Evolutionary conservation across 148 eudicot genomes (phyloP).

Genomic region (Rhododendron kiyosumense): DNA sequence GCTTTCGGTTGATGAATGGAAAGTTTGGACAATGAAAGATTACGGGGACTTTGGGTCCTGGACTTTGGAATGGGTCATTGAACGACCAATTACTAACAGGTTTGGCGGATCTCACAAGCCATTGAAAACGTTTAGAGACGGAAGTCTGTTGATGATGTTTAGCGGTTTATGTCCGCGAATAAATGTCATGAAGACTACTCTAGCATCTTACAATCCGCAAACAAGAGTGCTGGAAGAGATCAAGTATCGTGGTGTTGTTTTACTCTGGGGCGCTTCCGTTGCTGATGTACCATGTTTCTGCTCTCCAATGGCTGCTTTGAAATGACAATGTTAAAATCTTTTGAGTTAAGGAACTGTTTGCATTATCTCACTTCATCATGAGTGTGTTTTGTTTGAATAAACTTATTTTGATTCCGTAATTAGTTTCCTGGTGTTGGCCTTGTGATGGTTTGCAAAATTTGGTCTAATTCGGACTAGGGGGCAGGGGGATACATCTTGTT

Average conservation of each 20-base stretch:
- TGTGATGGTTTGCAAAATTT: neutral
- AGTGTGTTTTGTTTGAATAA: neutral
- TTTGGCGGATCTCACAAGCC: neutral
- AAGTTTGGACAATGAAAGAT: neutral
- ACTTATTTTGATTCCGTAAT: neutral
- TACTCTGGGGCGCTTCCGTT: neutral
- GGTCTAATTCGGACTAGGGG: too few relatives aligned
- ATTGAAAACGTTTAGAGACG: neutral
- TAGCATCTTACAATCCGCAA: neutral
- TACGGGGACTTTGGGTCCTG: neutral
- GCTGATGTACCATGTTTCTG: neutral
- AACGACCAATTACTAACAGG: neutral
- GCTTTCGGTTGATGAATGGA: neutral
- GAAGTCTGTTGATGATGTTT: neutral
- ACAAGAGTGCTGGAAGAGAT: neutral
- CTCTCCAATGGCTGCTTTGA: neutral
- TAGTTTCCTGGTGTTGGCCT: neutral
- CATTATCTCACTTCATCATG: neutral
- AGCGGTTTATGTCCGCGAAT: too few relatives aligned
- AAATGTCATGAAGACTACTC: neutral
- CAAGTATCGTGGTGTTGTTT: neutral
- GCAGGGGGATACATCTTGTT: too few relatives aligned
- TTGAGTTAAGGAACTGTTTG: neutral
- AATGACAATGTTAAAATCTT: neutral
- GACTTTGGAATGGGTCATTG: neutral